phyloP scores from a whole-genome alignment of 2,329 filamentous ascomycete genomes.

The Paecilomyces variotii region DNA sequence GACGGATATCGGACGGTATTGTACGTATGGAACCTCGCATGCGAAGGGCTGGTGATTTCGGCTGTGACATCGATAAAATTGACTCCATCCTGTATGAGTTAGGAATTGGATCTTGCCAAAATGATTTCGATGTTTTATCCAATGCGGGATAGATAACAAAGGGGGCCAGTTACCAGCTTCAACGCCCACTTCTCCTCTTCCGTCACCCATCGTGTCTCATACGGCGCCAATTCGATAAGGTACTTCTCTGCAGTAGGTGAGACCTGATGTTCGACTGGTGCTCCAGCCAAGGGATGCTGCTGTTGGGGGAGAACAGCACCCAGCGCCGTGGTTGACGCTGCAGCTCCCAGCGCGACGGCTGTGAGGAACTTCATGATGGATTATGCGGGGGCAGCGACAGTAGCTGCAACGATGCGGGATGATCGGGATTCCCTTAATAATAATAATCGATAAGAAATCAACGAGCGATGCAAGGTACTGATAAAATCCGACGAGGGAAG shows the following conservation, averaged over 20 bases:
- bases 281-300: slow-evolving; percentile 17
- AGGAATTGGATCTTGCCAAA: not conserved
- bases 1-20: slow-evolving; percentile 56
- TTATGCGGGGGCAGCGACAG: not conserved
- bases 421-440: not conserved
- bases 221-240: slow-evolving; percentile 77
- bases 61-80: slow-evolving; percentile 95
- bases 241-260: slow-evolving; percentile 46
- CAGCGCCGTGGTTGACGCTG: slow-evolving; percentile 21
- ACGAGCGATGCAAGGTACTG: not conserved
- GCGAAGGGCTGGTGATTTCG: slow-evolving; percentile 51
- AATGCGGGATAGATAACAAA: not conserved
- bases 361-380: slow-evolving; percentile 31
- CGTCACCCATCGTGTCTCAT: slow-evolving; percentile 76
- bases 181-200: slow-evolving; percentile 95
- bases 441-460: not conserved
- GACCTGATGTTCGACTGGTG: slow-evolving; percentile 14
- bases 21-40: slow-evolving; percentile 34
- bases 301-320: slow-evolving; percentile 22
- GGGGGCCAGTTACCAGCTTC: slow-evolving; percentile 53
- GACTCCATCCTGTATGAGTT: slow-evolving; percentile 56
- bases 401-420: not conserved
- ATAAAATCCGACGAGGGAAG: not conserved
- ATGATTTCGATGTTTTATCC: not conserved
- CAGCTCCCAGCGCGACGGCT: slow-evolving; percentile 27